A percentile compares a stretch with the other conserved stretches of the same genome.
These are phyloP conservation scores for Aquilaria sinensis DNA, from an alignment of 345 rosid genomes.

Conservation along the genomic window DNA sequence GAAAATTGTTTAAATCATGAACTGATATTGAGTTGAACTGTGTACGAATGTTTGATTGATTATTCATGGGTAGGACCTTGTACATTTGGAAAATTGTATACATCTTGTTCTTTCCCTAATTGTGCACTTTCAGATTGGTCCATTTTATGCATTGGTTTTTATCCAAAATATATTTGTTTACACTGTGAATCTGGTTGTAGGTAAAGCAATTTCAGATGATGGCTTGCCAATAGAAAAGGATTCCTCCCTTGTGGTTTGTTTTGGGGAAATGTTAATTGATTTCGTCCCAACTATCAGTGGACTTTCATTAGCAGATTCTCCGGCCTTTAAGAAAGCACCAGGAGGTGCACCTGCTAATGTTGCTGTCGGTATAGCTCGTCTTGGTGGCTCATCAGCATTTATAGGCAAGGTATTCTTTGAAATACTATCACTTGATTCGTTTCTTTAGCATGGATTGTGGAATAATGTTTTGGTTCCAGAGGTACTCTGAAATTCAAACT, in stretches of 20 bases:
- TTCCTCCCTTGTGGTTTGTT: slow-evolving; percentile 69
- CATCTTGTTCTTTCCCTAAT: too few species aligned
- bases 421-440: neutral
- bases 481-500: too few species aligned
- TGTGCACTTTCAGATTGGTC: too few species aligned
- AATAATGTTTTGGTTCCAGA: too few species aligned
- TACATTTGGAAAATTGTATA: too few species aligned
- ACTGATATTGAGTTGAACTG: too few species aligned
- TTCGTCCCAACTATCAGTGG: slow-evolving; percentile 84
- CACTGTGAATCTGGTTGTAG: slow-evolving; percentile 22
- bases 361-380: slow-evolving; percentile 90
- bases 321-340: slow-evolving; percentile 87
- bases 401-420: slow-evolving; percentile 64
- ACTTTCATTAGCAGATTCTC: slow-evolving; percentile 81
- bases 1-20: too few species aligned
- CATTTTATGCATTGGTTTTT: too few species aligned
- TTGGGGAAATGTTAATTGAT: slow-evolving; percentile 95
- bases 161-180: too few species aligned
- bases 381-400: slow-evolving; percentile 90
- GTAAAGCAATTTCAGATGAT: slow-evolving; percentile 47
- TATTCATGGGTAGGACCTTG: too few species aligned
- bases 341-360: slow-evolving; percentile 99
- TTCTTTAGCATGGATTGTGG: neutral
- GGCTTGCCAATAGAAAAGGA: slow-evolving; percentile 40
- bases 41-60: too few species aligned